These are phyloP conservation scores for Pseudoneurospora amorphoporcata DNA, from an alignment of 495 filamentous ascomycete genomes.

Conservation along the genomic window DNA sequence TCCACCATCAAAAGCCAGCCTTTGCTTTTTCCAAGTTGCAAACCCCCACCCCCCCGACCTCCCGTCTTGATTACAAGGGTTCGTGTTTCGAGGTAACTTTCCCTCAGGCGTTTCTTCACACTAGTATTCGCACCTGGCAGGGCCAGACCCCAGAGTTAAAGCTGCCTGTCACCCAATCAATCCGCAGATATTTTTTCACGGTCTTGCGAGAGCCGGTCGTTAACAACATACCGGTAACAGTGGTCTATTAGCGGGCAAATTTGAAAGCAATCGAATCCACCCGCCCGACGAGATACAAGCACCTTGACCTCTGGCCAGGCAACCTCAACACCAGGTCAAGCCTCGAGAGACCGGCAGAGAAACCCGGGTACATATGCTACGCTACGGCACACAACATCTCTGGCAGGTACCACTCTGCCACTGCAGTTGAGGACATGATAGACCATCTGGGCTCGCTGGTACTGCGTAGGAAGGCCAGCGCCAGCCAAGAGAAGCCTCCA, in stretches of 20 bases:
- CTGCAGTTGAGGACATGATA: not conserved
- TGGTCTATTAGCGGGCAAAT: not conserved
- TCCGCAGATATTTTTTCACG: not conserved
- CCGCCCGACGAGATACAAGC: not conserved
- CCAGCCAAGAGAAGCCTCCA: not conserved
- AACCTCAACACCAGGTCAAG: not conserved
- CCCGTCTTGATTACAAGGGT: not conserved
- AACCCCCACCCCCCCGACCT: not conserved
- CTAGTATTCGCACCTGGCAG: not conserved
- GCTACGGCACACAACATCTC: not conserved
- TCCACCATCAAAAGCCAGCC: not conserved
- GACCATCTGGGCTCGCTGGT: not conserved
- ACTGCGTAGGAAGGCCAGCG: not conserved
- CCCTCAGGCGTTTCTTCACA: not conserved
- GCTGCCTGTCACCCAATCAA: not conserved
- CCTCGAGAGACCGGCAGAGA: not conserved
- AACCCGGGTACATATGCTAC: not conserved
- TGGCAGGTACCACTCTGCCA: not conserved
- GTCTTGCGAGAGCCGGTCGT: not conserved
- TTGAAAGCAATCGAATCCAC: not conserved
- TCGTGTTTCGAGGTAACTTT: not conserved
- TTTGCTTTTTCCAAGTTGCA: not conserved
- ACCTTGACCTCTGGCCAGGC: not conserved
- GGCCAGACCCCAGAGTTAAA: not conserved
- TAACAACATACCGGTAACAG: not conserved